A percentile compares a stretch with the other conserved stretches of the same genome.
Evolutionary conservation across 2,329 filamentous ascomycete species (phyloP).

Genomic region (Clonostachys rhizophaga): DNA sequence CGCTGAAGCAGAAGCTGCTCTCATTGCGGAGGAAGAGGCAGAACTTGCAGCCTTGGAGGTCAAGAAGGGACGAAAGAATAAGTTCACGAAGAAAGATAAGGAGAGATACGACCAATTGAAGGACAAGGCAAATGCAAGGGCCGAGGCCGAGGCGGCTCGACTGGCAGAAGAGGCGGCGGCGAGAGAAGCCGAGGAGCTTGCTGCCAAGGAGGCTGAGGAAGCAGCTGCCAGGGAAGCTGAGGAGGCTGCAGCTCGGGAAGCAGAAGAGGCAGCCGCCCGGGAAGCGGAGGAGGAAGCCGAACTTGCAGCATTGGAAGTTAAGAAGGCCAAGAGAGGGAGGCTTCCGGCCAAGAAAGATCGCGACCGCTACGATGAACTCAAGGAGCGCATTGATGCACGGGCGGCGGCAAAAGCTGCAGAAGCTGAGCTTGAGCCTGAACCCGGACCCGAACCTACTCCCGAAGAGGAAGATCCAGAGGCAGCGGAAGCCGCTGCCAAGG

Average conservation of each 20-base stretch:
- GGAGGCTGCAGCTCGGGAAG: slow-evolving; percentile 17
- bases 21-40: slow-evolving; percentile 15
- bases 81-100: slow-evolving; percentile 10
- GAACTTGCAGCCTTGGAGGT: slow-evolving; percentile 17
- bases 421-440: slow-evolving; percentile 3
- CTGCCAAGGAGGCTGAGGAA: slow-evolving; percentile 28
- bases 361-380: neutral
- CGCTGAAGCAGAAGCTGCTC: slow-evolving; percentile 14
- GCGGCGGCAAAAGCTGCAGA: neutral
- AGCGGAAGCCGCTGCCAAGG: slow-evolving; percentile 12
- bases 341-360: slow-evolving; percentile 8
- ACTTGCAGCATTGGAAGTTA: slow-evolving; percentile 14
- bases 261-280: slow-evolving; percentile 13
- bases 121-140: slow-evolving; percentile 22
- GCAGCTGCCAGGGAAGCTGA: slow-evolving; percentile 20
- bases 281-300: slow-evolving; percentile 17
- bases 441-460: slow-evolving; percentile 2
- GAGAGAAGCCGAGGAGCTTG: slow-evolving; percentile 27
- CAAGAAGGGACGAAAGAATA: slow-evolving; percentile 15
- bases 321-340: slow-evolving; percentile 27
- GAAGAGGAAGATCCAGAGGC: slow-evolving; percentile 18
- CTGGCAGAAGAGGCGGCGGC: slow-evolving; percentile 19
- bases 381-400: neutral
- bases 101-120: slow-evolving; percentile 20
- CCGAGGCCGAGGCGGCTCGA: slow-evolving; percentile 12